Base-by-base conservation (phyloP, 2,329 filamentous ascomycete genomes). In the Penicillium sp. region DNA sequence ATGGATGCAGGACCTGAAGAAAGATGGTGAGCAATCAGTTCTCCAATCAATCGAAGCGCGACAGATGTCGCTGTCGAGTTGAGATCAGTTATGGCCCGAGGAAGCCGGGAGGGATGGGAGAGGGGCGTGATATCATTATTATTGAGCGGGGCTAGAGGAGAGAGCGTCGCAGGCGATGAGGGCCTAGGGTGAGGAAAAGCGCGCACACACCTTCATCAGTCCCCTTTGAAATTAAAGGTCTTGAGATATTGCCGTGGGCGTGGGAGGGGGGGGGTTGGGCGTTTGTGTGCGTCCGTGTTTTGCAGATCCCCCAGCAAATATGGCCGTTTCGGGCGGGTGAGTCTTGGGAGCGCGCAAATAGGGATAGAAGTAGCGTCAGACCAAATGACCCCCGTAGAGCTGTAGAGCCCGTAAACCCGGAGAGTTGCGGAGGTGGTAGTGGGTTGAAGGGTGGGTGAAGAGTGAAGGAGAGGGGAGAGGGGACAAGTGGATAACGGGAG, bases 161-260 rank as follows among this genome's bases (percentile, higher is more conserved):
- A 18, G 42, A 43, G 9, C 20, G 14, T 11, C 40, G 33, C 18
- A 35, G 11, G 25, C 20, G 25, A 33, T 25, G 41, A 49, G 39
- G 46, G 47, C n/a, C 18, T 18, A 33, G 43, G 39, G 36, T 41
- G 47, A 49, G 49, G 44, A 40, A 54, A 18, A 31, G 27, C 43
- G 47, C 47, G 50, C 51, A 64, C 63, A 49, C 51, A 64, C 64
- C 61, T 62, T 66, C 62, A 64, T 66, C 61, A 62, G 61, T 60
- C 55, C 36, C 46, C 52, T 63, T 60, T 57, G 43, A 60, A 63
- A 62, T 60, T 47, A 33, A 44, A 41, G 33, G 36, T 46, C 42
- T 48, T 44, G 49, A 46, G 25, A 41, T 48, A 30, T 50, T 38
- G 53, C 46, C 45, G 46, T 22, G 47, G 36, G 44, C 22, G 46